Base-by-base conservation (phyloP, 768 basidiomycete species). In the Dioszegia crocea region DNA sequence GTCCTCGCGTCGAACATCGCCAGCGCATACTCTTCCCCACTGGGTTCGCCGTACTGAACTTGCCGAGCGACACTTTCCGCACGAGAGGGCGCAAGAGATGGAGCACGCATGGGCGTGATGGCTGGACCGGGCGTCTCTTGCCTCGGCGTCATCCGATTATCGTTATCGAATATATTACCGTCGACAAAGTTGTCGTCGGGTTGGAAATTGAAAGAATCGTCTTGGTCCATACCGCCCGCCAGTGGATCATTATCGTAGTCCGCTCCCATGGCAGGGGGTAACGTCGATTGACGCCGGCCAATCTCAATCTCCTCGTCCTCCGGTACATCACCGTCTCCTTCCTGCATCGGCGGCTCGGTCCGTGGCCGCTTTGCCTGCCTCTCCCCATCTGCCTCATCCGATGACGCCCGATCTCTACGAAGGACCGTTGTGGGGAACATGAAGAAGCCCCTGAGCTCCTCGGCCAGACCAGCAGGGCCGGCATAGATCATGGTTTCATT, bases 401-500 rank as follows among this genome's bases (percentile, higher is more conserved):
- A 16, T 10, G 3, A 24, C 6, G 79, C 26, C 80, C 82, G 53
- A 81, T 81, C 17, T 60, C 78, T 55, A 81, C 85, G n/a, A 82
- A 85, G 29, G 83, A 84, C 27, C 23, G 62, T 80, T 3, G 86
- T 64, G 10, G 91, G 89, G 40, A 88, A 87, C 80, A 88, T 82
- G 78, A 96, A 99, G 55, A 99, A 78, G 53, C 88, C 84, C 1
- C 84, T 82, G 21, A 99, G 80, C 74, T 94, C 90, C 0, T 88
- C 86, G 0, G 85, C 84, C 14, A 76, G 57, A 3, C 70, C 73
- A 12, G 88, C 87, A 11, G 93, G 92, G 0, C 88, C 91, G 44
- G 86, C 88, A 67, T 83, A 88, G 77, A 93, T 86, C 62, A 74
- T 75, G 70, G 86, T 61, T 51, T 74, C 62, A 9, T 64, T 84